A percentile compares a stretch with the other conserved stretches of the same genome.
phyloP scores from a whole-genome alignment of 1,139 yeast species.

The Yamadazyma triangularis region DNA sequence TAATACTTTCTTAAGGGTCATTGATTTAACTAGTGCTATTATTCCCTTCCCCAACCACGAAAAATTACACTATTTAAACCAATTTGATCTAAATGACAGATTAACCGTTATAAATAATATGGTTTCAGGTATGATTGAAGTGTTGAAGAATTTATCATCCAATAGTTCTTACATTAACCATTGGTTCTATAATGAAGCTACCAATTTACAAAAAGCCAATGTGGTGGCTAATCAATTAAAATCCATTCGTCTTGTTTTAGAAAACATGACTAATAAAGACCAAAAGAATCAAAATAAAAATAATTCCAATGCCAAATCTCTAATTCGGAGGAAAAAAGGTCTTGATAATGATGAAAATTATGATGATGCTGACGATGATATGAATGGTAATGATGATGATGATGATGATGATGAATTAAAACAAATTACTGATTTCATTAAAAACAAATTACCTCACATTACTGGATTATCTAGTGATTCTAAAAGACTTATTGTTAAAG shows the following conservation, averaged over 20 bases:
- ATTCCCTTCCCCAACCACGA: constrained; percentile 54
- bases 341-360: constrained; percentile 24
- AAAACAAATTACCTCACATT: constrained; percentile 43
- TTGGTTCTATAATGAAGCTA: constrained; percentile 47
- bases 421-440: constrained; percentile 41
- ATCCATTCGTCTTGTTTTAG: constrained; percentile 51
- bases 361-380: constrained; percentile 12
- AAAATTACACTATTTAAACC: constrained; percentile 38
- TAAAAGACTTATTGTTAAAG: constrained; percentile 55
- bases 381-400: constrained; percentile 25
- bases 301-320: constrained; percentile 10
- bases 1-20: constrained; percentile 31
- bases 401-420: constrained; percentile 44
- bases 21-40: constrained; percentile 56
- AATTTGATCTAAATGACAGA: constrained; percentile 31
- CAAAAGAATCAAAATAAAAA: not conserved
- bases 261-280: constrained; percentile 38
- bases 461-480: constrained; percentile 44
- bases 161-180: constrained; percentile 36
- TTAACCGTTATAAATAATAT: constrained; percentile 26
- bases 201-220: constrained; percentile 51
- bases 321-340: constrained; percentile 14
- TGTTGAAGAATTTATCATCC: constrained; percentile 27
- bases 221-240: constrained; percentile 60
- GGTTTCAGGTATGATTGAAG: constrained; percentile 30